Percentiles rank a stretch among this genome's conserved stretches.
phyloP scores from a whole-genome alignment of 2,329 filamentous ascomycete genomes.

The Diaporthe vaccinii region DNA sequence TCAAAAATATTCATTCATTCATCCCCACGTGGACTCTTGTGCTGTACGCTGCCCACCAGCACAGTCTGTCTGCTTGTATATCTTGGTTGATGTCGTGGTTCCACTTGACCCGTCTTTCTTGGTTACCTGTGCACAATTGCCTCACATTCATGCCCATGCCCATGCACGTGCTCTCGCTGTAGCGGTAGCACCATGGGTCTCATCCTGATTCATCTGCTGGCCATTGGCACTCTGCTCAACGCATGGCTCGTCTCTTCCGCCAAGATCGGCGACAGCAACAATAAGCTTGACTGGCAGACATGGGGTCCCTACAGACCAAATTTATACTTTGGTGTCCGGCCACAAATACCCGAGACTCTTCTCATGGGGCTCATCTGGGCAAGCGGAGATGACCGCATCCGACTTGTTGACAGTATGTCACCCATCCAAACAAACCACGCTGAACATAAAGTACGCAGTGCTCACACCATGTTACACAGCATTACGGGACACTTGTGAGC shows the following conservation, averaged over 20 bases:
- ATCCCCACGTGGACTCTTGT: not conserved
- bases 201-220: slow-evolving; percentile 17
- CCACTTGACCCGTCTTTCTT: not conserved
- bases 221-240: slow-evolving; percentile 25
- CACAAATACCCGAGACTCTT: slow-evolving; percentile 83
- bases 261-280: not conserved
- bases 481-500: slow-evolving; percentile 78
- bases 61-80: not conserved
- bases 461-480: slow-evolving; percentile 53
- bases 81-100: not conserved
- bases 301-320: slow-evolving; percentile 96
- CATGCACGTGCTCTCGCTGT: not conserved
- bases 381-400: slow-evolving; percentile 70
- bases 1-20: not conserved
- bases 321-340: slow-evolving; percentile 91
- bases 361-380: slow-evolving; percentile 88
- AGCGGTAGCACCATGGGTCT: slow-evolving; percentile 24
- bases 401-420: slow-evolving; percentile 40
- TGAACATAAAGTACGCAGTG: not conserved
- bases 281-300: slow-evolving; percentile 42
- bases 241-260: slow-evolving; percentile 9
- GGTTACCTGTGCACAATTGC: slow-evolving; percentile 24
- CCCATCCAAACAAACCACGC: not conserved
- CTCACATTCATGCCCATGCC: not conserved
- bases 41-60: not conserved